Base-by-base conservation (phyloP, 805 yeast genomes). In the Hanseniaspora hatyaiensis region DNA sequence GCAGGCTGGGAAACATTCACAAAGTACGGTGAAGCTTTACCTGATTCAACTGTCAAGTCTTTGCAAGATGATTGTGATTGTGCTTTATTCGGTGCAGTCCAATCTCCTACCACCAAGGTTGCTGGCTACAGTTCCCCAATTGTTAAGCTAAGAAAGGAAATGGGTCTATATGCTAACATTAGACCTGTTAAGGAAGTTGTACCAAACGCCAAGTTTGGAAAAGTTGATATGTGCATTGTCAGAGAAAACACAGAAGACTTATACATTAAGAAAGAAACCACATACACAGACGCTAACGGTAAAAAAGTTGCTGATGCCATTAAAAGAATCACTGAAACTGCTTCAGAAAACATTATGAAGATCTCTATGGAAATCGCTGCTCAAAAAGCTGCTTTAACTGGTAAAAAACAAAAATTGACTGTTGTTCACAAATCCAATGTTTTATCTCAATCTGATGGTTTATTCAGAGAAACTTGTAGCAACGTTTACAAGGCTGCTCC, bases 191-290 rank as follows among this genome's bases (percentile, higher is more conserved):
- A 92, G 69, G 80, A 92, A 44, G 96, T 88, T 33, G 80, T 75
- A 34, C 89, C 88, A 47, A 72, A 77, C 47, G 55, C 54, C 13
- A 88, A 85, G 55, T 44, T 44, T 15, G 78, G 86, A 66, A 88
- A 94, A 31, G 95, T 88, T 43, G 98, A 92, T 65, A 80, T 92
- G 86, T 95, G 92, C 26, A 92, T 92, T 65, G 98, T 92, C 32
- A 83, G 98, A 65, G 98, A 92, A 69, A 92, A 92, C 74, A 92
- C 98, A 52, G 98, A 92, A 71, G 98, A 92, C 67, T 73, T 89
- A 57, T 92, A 92, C 70, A 82, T 92, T 66, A 92, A 92, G 71
- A 94, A 88, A 64, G 98, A 92, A 69, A 77, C 69, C 58, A 65
- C 84, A 39, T 84, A 73, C 63, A 57, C 55, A 26, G 78, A 73